Conservation (phyloP, 345 rosid genomes). For the Gossypium raimondii region DNA sequence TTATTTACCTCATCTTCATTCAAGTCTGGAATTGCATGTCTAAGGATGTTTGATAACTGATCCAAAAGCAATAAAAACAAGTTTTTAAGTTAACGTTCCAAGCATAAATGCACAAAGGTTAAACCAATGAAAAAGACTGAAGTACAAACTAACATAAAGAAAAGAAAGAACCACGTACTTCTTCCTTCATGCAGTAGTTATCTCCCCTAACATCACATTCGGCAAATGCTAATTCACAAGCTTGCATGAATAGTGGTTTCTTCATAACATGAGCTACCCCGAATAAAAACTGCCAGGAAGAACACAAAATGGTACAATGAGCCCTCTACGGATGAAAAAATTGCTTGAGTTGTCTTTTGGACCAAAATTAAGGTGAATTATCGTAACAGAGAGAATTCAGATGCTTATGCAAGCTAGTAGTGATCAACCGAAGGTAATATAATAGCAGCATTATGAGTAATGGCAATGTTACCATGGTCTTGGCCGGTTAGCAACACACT, state of each 20-base stretch:
- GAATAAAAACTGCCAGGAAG: constrained; percentile 64
- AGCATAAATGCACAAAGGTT: neutral
- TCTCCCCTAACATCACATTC: constrained; percentile 46
- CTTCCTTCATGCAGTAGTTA: constrained; percentile 49
- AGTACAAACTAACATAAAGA: neutral
- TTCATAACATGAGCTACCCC: constrained; percentile 70
- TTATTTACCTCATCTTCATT: constrained; percentile 51
- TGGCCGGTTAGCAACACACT: neutral
- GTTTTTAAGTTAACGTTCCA: constrained; percentile 9
- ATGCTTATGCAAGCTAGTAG: too few species aligned
- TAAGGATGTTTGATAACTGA: constrained; percentile 58
- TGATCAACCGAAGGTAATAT: neutral
- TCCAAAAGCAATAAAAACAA: constrained; percentile 18
- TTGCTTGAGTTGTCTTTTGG: too few species aligned
- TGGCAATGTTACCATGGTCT: neutral
- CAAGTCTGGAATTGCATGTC: constrained; percentile 50
- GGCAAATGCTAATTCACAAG: constrained; percentile 60
- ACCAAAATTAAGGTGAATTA: too few species aligned
- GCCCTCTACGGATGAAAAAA: neutral
- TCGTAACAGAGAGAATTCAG: too few species aligned
- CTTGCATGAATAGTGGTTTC: constrained; percentile 57
- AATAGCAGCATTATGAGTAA: neutral
- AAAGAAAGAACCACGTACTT: constrained; percentile 37
- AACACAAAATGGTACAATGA: neutral
- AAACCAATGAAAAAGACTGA: neutral